Base-by-base conservation (phyloP, 176 grass and related monocot species). In the Secale cereale region DNA sequence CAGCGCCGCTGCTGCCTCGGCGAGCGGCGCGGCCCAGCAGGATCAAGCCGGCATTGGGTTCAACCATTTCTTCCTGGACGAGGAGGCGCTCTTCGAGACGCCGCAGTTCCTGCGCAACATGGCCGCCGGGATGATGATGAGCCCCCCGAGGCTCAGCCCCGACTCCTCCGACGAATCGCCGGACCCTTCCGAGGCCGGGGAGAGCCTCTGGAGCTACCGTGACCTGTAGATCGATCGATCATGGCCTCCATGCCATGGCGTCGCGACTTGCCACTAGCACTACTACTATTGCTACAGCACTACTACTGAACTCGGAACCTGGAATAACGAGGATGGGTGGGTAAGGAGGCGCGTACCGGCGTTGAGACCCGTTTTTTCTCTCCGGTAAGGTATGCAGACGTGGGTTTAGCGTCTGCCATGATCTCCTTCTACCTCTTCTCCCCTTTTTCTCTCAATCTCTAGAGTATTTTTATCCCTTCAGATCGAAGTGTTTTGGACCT, bases 121-220 rank as follows among this genome's bases (percentile, higher is more conserved):
- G 95, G 95, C 95, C 0, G 92, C 94, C 71, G 95, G 95, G 76
- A 98, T 98, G 92, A 92, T 98, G 89, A 93, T 98, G 95, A 95
- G 87, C 77, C 95, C 95, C 3, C 95, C 95, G 7, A 90, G 87
- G 84, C 74, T 95, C 70, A 91, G 84, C 67, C 90, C 68, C 12
- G 48, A 65, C n/a, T 78, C 91, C 12, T 86, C 91, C 36, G 89
- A 93, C 37, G 83, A 90, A 62, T 89, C 84, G 8, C 84, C 84
- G 10, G 88, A 89, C 56, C 77, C 71, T 8, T 92, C 94, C 0
- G 94, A 88, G 4, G 69, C 85, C 17, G 89, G 80, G 65, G 81
- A 69, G 48, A 86, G 64, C 89, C 87, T 91, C 63, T 97, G 94
- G 94, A 94, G 85, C 78, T 97, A 94, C 56, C 78, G 85, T 8